These are phyloP conservation scores for Eimeria necatrix DNA, from an alignment of 169 alveolate genomes.

Conservation along the genomic window DNA sequence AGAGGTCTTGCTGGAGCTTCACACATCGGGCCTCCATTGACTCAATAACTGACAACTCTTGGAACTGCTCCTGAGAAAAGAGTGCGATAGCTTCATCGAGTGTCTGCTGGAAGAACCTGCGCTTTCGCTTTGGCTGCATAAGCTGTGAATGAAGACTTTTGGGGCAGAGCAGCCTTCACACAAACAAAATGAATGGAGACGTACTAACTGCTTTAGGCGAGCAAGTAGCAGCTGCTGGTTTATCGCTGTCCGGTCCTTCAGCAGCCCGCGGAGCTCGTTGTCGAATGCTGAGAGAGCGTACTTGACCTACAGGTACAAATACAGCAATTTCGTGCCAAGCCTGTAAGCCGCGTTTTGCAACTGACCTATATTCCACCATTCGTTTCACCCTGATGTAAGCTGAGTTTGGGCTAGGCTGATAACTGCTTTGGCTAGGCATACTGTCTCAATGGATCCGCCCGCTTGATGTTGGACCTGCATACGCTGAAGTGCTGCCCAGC, in stretches of 20 bases:
- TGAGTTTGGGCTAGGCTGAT: background rate
- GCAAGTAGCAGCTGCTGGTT: conserved; percentile 69
- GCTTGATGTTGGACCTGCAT: conserved; percentile 41
- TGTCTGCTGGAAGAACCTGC: too few species aligned
- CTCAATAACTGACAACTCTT: conserved; percentile 45
- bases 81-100: too few species aligned
- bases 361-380: background rate
- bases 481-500: conserved; percentile 23
- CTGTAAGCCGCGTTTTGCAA: background rate
- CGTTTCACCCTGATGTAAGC: background rate
- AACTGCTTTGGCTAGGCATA: background rate
- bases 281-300: background rate
- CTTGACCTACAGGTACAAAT: background rate
- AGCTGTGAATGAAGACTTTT: too few species aligned
- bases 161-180: background rate
- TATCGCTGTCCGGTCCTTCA: conserved; percentile 8
- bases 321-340: background rate
- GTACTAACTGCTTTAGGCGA: conserved; percentile 59
- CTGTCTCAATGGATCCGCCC: background rate
- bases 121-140: too few species aligned
- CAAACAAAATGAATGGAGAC: background rate
- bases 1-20: conserved; percentile 52
- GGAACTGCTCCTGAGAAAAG: conserved; percentile 45
- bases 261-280: conserved; percentile 34
- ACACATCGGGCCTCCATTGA: conserved; percentile 45